phyloP scores from a whole-genome alignment of 495 filamentous ascomycete species.

The Talaromyces proteolyticus region DNA sequence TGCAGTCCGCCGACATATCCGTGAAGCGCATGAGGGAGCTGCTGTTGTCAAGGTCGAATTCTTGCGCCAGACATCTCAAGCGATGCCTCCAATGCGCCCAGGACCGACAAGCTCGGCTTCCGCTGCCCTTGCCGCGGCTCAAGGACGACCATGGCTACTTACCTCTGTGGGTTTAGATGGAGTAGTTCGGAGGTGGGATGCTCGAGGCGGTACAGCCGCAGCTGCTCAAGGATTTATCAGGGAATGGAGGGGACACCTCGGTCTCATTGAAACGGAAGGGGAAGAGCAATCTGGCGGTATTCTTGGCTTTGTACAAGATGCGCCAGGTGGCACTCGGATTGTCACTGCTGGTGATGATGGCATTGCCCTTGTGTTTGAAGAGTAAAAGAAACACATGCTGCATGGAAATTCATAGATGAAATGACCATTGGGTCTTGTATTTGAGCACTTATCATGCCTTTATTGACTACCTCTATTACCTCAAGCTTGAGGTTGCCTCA shows the following conservation, averaged over 20 bases:
- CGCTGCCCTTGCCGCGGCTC: slow-evolving; percentile 18
- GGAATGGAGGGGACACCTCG: slow-evolving; percentile 80
- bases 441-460: not conserved
- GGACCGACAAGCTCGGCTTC: slow-evolving; percentile 9
- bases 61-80: slow-evolving; percentile 37
- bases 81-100: slow-evolving; percentile 15
- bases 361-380: slow-evolving; percentile 63
- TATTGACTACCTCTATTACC: too few species aligned
- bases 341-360: slow-evolving; percentile 89
- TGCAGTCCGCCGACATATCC: slow-evolving; percentile 71
- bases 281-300: slow-evolving; percentile 65
- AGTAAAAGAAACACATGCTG: slow-evolving; percentile 13
- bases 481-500: too few species aligned
- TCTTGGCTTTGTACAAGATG: slow-evolving; percentile 77
- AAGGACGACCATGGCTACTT: slow-evolving; percentile 54
- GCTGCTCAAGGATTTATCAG: slow-evolving; percentile 57
- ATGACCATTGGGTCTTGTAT: too few species aligned
- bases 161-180: slow-evolving; percentile 84
- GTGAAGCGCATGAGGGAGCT: slow-evolving; percentile 71
- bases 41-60: slow-evolving; percentile 93
- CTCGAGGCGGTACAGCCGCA: slow-evolving; percentile 66
- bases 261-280: slow-evolving; percentile 64
- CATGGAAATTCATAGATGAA: too few species aligned
- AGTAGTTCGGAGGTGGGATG: slow-evolving; percentile 81
- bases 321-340: slow-evolving; percentile 56